Evolutionary conservation across 768 basidiomycete species (phyloP).

Genomic region (Hydnum rufescens): DNA sequence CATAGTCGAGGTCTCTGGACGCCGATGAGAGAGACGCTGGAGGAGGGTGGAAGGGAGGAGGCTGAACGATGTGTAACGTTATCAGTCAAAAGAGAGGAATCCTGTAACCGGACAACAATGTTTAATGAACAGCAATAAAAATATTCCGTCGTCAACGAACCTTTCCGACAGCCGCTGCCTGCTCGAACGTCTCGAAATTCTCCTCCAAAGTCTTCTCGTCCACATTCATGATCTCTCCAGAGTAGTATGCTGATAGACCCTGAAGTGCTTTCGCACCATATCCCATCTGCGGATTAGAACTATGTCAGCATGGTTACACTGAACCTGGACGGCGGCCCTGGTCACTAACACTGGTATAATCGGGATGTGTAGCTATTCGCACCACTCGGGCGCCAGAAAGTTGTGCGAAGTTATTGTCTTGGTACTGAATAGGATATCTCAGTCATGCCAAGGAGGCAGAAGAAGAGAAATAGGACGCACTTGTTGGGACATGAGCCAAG

Average conservation of each 20-base stretch:
- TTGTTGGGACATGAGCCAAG: conserved; percentile 79
- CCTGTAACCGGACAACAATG: conserved; percentile 21
- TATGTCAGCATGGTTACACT: conserved; percentile 5
- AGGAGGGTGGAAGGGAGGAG: conserved; percentile 73
- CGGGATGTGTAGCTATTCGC: conserved; percentile 86
- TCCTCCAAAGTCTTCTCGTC: conserved; percentile 37
- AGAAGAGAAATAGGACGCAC: conserved; percentile 12
- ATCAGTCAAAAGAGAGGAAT: conserved; percentile 52
- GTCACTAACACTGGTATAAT: conserved; percentile 63
- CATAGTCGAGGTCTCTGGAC: conserved; percentile 83
- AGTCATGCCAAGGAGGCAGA: background rate
- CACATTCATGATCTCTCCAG: conserved; percentile 76
- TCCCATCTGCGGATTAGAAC: conserved; percentile 50
- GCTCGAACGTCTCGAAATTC: conserved; percentile 38
- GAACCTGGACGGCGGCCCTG: conserved; percentile 1
- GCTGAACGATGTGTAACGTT: conserved; percentile 50
- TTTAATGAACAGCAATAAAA: background rate
- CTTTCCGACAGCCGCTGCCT: conserved; percentile 29
- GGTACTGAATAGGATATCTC: conserved; percentile 38
- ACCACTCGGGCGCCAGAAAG: conserved; percentile 84
- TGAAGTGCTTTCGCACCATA: conserved; percentile 83
- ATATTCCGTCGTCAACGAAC: background rate
- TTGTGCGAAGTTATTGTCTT: conserved; percentile 83
- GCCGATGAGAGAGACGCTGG: conserved; percentile 72
- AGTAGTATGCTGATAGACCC: conserved; percentile 75